Evolutionary conservation across 441 rosid species (phyloP).

Genomic region (Gossypium schwendimanii): DNA sequence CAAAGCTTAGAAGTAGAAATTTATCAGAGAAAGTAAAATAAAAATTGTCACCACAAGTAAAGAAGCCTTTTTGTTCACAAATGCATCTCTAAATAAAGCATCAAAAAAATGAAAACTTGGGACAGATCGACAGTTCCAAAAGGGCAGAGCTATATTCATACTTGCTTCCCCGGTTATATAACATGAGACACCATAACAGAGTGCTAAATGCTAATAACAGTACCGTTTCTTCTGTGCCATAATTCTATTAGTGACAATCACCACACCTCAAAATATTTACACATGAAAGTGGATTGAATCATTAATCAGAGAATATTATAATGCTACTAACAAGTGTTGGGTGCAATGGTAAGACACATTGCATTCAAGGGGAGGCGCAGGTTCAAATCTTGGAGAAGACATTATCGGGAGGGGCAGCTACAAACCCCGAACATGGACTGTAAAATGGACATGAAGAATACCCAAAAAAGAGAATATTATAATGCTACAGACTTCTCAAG

Average conservation of each 20-base stretch:
- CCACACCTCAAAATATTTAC: not conserved
- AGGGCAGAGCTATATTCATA: not conserved
- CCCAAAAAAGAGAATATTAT: not conserved
- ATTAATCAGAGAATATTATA: not conserved
- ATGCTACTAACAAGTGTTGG: no score
- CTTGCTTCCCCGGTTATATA: not conserved
- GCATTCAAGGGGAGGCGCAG: no score
- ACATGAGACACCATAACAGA: not conserved
- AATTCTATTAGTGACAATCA: not conserved
- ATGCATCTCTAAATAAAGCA: not conserved
- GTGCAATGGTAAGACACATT: no score
- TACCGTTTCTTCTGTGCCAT: not conserved
- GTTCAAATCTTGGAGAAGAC: no score
- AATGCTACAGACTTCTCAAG: not conserved
- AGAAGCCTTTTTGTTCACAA: not conserved
- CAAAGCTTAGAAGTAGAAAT: not conserved
- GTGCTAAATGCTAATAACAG: not conserved
- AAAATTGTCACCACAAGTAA: not conserved
- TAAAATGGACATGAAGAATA: no score
- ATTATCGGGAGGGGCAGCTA: no score
- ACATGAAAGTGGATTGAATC: not conserved
- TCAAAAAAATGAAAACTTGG: not conserved
- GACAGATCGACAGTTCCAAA: not conserved
- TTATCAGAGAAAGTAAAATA: not conserved
- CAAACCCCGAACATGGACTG: no score